A percentile compares a stretch with the other conserved stretches of the same genome.
Evolutionary conservation across 2,329 filamentous ascomycete species (phyloP).

Genomic region (Talaromyces sp.): DNA sequence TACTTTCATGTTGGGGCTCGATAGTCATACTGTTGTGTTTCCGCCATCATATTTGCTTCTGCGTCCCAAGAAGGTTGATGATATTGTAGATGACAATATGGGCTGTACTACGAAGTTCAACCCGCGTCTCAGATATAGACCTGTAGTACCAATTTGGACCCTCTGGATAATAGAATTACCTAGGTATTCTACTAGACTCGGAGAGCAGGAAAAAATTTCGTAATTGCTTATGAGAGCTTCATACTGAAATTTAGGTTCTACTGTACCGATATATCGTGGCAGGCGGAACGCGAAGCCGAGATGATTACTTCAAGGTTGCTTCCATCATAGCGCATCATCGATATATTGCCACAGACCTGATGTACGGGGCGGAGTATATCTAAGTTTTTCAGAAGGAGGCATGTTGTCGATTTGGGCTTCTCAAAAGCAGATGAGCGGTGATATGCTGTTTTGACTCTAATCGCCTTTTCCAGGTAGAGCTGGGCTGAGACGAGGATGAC

Average conservation of each 20-base stretch:
- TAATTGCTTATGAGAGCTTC: background rate
- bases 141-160: too few relatives aligned
- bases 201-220: too few relatives aligned
- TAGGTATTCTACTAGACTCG: too few relatives aligned
- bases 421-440: too few relatives aligned
- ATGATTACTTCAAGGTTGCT: background rate
- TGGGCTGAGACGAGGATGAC: too few relatives aligned
- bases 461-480: too few relatives aligned
- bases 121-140: background rate
- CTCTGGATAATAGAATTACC: too few relatives aligned
- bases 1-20: background rate
- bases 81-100: background rate
- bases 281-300: conserved; percentile 7
- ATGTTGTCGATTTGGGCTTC: too few relatives aligned
- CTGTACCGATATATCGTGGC: background rate
- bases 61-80: background rate
- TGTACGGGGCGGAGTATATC: too few relatives aligned
- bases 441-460: too few relatives aligned
- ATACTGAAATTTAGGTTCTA: background rate
- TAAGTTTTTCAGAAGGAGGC: too few relatives aligned
- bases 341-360: background rate
- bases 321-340: background rate
- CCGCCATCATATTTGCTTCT: background rate
- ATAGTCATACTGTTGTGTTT: conserved; percentile 2
- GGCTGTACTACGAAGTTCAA: background rate